Percentiles rank a stretch among this genome's conserved stretches.
Conservation (phyloP, 495 filamentous ascomycete genomes). For the Xeromyces bisporus region DNA sequence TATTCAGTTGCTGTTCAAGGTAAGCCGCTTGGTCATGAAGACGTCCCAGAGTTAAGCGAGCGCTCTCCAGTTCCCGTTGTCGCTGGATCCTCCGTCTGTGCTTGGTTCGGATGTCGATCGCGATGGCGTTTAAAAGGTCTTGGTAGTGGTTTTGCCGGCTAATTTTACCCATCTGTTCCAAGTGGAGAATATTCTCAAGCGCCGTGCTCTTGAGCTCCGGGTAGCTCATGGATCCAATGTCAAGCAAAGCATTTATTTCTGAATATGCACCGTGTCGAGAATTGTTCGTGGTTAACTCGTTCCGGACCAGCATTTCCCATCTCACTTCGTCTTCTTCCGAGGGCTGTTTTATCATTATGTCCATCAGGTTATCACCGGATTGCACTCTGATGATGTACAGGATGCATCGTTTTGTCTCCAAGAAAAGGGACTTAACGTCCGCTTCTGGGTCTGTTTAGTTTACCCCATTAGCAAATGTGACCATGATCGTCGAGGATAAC, state of each 20-base stretch:
- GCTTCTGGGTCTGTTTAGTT: constrained; percentile 70
- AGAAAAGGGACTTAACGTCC: constrained; percentile 78
- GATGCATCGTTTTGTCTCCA: constrained; percentile 95
- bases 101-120: constrained; percentile 91
- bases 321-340: constrained; percentile 71
- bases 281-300: constrained; percentile 56
- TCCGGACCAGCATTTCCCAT: constrained; percentile 68
- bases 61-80: constrained; percentile 76
- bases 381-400: constrained; percentile 97
- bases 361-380: constrained; percentile 76
- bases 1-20: constrained; percentile 86
- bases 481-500: too few relatives aligned
- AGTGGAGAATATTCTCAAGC: constrained; percentile 79
- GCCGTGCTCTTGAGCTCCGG: constrained; percentile 81
- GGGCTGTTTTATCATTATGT: constrained; percentile 86
- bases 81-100: constrained; percentile 81
- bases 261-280: constrained; percentile 71
- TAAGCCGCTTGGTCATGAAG: constrained; percentile 84
- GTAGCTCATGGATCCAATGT: constrained; percentile 82
- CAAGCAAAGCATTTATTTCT: constrained; percentile 70
- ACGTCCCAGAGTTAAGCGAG: constrained; percentile 64
- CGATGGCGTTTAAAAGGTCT: constrained; percentile 90
- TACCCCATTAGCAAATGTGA: too few relatives aligned
- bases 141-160: constrained; percentile 89
- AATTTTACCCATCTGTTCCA: constrained; percentile 74